These are phyloP conservation scores for Zygosaccharomyces lentus DNA, from an alignment of 805 yeast genomes.

Conservation along the genomic window DNA sequence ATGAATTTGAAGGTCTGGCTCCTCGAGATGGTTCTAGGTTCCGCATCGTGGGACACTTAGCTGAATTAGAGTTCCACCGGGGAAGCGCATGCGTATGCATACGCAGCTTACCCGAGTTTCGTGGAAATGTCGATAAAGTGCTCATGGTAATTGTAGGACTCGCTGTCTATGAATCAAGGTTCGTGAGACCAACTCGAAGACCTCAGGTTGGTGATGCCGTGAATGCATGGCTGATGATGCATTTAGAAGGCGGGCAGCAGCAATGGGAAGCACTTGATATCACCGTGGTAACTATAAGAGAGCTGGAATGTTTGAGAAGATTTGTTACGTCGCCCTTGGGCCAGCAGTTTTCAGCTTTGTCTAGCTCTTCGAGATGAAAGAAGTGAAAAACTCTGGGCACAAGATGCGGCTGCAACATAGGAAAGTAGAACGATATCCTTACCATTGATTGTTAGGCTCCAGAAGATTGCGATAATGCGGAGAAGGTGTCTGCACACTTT, in stretches of 20 bases:
- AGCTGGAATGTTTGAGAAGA: constrained; percentile 11
- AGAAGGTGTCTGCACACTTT: constrained; percentile 7
- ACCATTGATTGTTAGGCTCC: background rate
- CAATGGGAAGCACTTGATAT: constrained; percentile 18
- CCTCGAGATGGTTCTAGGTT: background rate
- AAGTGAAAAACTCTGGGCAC: constrained; percentile 2
- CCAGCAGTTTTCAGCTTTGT: constrained; percentile 2
- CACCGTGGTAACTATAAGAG: constrained; percentile 8
- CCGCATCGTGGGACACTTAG: constrained; percentile 16
- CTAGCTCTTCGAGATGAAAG: background rate
- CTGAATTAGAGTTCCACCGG: constrained; percentile 12
- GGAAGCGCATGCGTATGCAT: constrained; percentile 6
- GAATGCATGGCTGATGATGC: constrained; percentile 15
- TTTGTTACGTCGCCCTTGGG: constrained; percentile 12
- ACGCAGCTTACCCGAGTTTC: constrained; percentile 12
- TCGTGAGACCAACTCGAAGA: background rate
- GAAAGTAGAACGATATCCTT: background rate
- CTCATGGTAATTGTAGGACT: constrained; percentile 10
- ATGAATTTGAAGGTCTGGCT: constrained; percentile 4
- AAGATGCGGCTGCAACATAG: constrained; percentile 1
- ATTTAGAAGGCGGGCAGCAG: background rate
- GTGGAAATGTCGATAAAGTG: constrained; percentile 1
- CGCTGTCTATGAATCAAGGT: constrained; percentile 8
- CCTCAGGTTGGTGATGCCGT: constrained; percentile 18
- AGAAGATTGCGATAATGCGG: background rate